These are phyloP conservation scores for Puccinia horiana DNA, from an alignment of 1,284 basidiomycete species.

Conservation along the genomic window DNA sequence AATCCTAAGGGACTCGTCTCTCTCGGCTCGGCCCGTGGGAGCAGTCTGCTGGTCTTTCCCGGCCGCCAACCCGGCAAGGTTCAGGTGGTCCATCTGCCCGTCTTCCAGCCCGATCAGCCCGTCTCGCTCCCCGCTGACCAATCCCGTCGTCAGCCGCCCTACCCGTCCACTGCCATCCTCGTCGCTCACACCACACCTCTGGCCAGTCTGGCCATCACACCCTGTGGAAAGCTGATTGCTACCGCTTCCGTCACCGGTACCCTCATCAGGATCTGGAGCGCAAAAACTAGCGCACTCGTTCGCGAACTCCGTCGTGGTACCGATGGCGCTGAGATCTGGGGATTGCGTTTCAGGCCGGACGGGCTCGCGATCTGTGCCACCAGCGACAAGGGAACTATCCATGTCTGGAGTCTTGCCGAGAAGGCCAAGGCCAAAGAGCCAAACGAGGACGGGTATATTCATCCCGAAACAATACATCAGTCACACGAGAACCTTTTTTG, in stretches of 20 bases:
- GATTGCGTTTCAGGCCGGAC: slow-evolving; percentile 69
- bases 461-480: neutral
- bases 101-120: slow-evolving; percentile 21
- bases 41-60: slow-evolving; percentile 80
- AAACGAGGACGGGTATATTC: neutral
- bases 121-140: slow-evolving; percentile 66
- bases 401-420: slow-evolving; percentile 68
- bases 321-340: slow-evolving; percentile 89
- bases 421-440: slow-evolving; percentile 56
- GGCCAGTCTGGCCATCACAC: slow-evolving; percentile 73
- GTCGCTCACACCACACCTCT: slow-evolving; percentile 79
- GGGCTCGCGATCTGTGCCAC: slow-evolving; percentile 74
- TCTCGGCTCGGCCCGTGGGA: slow-evolving; percentile 72
- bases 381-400: slow-evolving; percentile 96
- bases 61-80: slow-evolving; percentile 87
- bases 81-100: slow-evolving; percentile 78
- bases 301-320: slow-evolving; percentile 81
- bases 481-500: no score
- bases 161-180: slow-evolving; percentile 67
- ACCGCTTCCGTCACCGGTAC: slow-evolving; percentile 85
- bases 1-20: slow-evolving; percentile 71
- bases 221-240: slow-evolving; percentile 76
- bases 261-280: slow-evolving; percentile 84
- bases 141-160: slow-evolving; percentile 47
- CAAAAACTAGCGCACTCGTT: slow-evolving; percentile 71